These are phyloP conservation scores for Wickerhamiella musiphila DNA, from an alignment of 805 yeast species.

Conservation along the genomic window DNA sequence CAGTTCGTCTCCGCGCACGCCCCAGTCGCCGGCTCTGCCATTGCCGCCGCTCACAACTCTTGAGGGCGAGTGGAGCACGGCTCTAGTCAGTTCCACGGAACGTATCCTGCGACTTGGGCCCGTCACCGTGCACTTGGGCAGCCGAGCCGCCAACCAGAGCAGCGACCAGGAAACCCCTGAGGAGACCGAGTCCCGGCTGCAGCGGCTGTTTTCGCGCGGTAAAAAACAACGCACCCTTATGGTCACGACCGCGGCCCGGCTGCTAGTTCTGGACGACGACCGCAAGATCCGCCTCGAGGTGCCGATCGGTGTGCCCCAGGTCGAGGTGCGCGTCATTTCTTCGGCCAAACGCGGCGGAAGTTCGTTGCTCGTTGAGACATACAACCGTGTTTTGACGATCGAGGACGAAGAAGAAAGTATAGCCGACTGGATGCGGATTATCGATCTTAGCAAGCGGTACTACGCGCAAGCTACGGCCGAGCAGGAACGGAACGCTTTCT, in stretches of 20 bases:
- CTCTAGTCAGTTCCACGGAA: constrained; percentile 29
- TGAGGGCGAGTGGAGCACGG: constrained; percentile 32
- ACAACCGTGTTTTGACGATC: constrained; percentile 19
- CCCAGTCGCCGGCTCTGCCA: constrained; percentile 5
- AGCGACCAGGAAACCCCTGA: constrained; percentile 7
- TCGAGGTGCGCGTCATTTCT: constrained; percentile 19
- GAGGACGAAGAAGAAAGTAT: constrained; percentile 19
- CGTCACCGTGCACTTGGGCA: constrained; percentile 17
- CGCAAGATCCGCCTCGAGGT: constrained; percentile 19
- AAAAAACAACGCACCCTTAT: constrained; percentile 18
- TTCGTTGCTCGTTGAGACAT: constrained; percentile 20
- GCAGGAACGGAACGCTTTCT: constrained; percentile 18
- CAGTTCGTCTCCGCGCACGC: constrained; percentile 2
- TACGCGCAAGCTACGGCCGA: constrained; percentile 17
- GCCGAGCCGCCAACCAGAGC: constrained; percentile 7
- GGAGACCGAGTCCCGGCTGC: constrained; percentile 13
- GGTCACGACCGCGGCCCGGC: constrained; percentile 22
- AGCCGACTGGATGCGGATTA: constrained; percentile 20
- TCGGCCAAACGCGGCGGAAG: constrained; percentile 15
- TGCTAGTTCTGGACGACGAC: constrained; percentile 20
- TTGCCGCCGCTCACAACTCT: constrained; percentile 27
- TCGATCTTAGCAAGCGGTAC: constrained; percentile 17
- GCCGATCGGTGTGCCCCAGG: constrained; percentile 20
- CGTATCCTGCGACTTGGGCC: constrained; percentile 30
- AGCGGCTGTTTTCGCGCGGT: constrained; percentile 17